Evolutionary conservation across 352 stramenopile species (phyloP).

Genomic region (Phytopythium boreale): DNA sequence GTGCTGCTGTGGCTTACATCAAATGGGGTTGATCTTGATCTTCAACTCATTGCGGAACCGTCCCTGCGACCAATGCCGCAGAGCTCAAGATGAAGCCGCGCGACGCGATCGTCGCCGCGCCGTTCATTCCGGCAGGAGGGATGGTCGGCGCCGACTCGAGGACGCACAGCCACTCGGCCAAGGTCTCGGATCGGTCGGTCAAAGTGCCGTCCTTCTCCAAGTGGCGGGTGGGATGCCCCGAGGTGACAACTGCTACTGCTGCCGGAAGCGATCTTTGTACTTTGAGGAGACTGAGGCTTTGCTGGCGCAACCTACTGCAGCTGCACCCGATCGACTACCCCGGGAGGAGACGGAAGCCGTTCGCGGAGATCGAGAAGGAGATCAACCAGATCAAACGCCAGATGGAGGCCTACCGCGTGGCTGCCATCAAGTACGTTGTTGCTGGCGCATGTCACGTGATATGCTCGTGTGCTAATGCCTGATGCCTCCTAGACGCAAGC

Average conservation of each 20-base stretch:
- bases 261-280: not conserved
- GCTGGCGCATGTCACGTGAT: not conserved
- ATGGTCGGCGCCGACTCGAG: constrained; percentile 34
- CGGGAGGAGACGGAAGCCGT: constrained; percentile 47
- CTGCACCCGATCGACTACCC: constrained; percentile 63
- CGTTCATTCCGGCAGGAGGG: constrained; percentile 70
- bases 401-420: constrained; percentile 59
- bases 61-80: constrained; percentile 7
- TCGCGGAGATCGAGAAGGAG: constrained; percentile 77
- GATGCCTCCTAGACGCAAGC: constrained; percentile 18
- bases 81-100: constrained; percentile 51
- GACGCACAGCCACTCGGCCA: constrained; percentile 42
- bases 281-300: not conserved
- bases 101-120: constrained; percentile 18
- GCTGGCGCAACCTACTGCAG: constrained; percentile 13
- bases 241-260: constrained; percentile 17
- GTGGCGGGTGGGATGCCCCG: constrained; percentile 18
- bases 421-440: constrained; percentile 40
- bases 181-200: constrained; percentile 64
- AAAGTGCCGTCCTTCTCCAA: constrained; percentile 38
- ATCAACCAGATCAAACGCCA: constrained; percentile 65
- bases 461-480: not conserved
- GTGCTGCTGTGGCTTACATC: constrained; percentile 4
- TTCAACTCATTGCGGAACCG: too few species aligned
- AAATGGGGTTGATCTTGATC: not conserved